phyloP scores from a whole-genome alignment of 768 basidiomycete genomes.

The Favolaschia claudopus region DNA sequence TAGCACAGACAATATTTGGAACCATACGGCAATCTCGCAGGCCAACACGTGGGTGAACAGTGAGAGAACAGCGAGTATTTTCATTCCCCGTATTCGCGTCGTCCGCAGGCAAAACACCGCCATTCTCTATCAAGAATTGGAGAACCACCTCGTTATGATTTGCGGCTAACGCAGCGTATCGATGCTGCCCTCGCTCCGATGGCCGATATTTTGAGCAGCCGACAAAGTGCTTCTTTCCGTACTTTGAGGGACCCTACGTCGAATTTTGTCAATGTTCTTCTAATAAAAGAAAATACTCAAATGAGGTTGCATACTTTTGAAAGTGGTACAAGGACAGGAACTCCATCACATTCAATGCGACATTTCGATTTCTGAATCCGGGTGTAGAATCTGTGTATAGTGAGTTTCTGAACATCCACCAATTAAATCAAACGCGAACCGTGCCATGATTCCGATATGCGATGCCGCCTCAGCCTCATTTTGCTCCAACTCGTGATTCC shows the following conservation, averaged over 20 bases:
- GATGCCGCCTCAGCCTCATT: constrained; percentile 7
- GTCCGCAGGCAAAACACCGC: not conserved
- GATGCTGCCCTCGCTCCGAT: not conserved
- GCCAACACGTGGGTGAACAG: constrained; percentile 3
- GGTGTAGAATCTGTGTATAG: constrained; percentile 1
- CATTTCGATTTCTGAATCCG: constrained; percentile 1
- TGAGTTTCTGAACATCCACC: not conserved
- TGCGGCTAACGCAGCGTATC: not conserved
- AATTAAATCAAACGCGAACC: not conserved
- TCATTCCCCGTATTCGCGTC: not conserved
- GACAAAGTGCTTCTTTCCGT: constrained; percentile 9
- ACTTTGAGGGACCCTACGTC: not conserved
- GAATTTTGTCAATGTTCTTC: not conserved
- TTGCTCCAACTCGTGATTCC: constrained; percentile 11
- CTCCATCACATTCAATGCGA: constrained; percentile 5
- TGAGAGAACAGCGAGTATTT: constrained; percentile 1
- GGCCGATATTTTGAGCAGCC: constrained; percentile 1
- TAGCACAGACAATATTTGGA: not conserved
- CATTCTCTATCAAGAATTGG: constrained; percentile 1
- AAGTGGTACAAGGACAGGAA: not conserved
- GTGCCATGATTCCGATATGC: not conserved
- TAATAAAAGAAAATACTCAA: not conserved
- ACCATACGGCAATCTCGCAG: constrained; percentile 5
- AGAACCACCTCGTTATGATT: not conserved
- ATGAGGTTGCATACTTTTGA: not conserved